Evolutionary conservation across 306 rosid genomes (phyloP), one percentile per base, ranked within the genome.

Genomic region (Cajanus cajan): DNA sequence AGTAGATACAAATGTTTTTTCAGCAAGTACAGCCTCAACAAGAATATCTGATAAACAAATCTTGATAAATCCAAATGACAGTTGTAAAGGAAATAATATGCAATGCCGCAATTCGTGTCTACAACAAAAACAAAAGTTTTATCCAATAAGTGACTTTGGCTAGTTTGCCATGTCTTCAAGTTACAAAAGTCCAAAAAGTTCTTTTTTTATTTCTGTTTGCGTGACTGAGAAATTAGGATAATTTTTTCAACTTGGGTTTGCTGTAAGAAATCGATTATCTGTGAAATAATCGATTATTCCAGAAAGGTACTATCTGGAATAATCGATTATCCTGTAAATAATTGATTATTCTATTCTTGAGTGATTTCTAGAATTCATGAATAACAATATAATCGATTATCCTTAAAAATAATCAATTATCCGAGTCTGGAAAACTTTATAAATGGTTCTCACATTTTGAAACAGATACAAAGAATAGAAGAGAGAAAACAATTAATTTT

Each of bases 1-100:
- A 63, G 50, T 31, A 15, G 13, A 67, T 5, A 28, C 45, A 50
- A 71, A 40, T 45, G 59, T 21, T 39, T 65, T 51, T 76, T 39
- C 25, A 64, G 24, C 61, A 48, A 16, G 74, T 21, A 33, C 13
- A 77, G 63, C 74, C 62, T 71, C 55, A 70, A 51, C 6, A 69
- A 40, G 54, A 82, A 50, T 2, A 47, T 51, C 51, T 9, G 36
- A 51, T 65, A 19, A 67, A 70, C 8, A 61, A 70, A 48, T 37
- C 40, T 61, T 61, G 31, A 51, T 41, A 31, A 36, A 76, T 18
- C 18, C 18, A 82, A 63, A 64, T 48, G 62, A 61, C 43, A 39
- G 16, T 51, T 50, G 43, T 48, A 51, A 77, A 21, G 28, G 12
- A 51, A 63, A 51, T 19, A 16, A 37, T 51, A 71, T 50, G 71